Conservation (phyloP, 225 moss, liverwort and hornwort genomes). For the Marchantia paleacea region DNA sequence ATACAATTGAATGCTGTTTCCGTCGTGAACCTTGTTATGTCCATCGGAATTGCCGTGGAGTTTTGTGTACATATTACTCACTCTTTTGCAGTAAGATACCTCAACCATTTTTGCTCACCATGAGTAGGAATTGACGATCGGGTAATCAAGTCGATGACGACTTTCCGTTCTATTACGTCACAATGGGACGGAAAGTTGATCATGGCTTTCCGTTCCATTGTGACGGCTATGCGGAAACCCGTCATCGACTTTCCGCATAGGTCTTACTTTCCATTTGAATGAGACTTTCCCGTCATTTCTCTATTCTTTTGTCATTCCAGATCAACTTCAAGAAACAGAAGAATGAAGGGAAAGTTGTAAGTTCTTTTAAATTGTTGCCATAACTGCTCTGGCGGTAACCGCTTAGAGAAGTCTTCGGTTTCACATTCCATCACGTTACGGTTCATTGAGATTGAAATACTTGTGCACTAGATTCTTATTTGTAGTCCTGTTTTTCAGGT, state of each 20-base stretch:
- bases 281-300: too few species aligned
- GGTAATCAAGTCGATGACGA: not conserved
- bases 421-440: not conserved
- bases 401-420: too few species aligned
- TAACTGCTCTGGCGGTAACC: too few species aligned
- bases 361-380: too few species aligned
- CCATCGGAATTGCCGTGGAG: constrained; percentile 92
- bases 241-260: too few species aligned
- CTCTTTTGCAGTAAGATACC: constrained; percentile 64
- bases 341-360: too few species aligned
- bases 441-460: not conserved
- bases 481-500: constrained; percentile 41
- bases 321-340: too few species aligned
- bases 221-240: too few species aligned
- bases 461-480: not conserved
- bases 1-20: constrained; percentile 97
- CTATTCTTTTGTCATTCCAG: too few species aligned
- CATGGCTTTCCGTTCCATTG: too few species aligned
- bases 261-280: too few species aligned
- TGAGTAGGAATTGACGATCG: not conserved
- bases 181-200: too few species aligned
- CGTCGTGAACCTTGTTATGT: constrained; percentile 95
- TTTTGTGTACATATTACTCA: constrained; percentile 96
- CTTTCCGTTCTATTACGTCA: not conserved
- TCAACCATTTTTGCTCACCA: not conserved